Evolutionary conservation across 2,329 filamentous ascomycete genomes (phyloP).

Genomic region (Neonectria ditissima): DNA sequence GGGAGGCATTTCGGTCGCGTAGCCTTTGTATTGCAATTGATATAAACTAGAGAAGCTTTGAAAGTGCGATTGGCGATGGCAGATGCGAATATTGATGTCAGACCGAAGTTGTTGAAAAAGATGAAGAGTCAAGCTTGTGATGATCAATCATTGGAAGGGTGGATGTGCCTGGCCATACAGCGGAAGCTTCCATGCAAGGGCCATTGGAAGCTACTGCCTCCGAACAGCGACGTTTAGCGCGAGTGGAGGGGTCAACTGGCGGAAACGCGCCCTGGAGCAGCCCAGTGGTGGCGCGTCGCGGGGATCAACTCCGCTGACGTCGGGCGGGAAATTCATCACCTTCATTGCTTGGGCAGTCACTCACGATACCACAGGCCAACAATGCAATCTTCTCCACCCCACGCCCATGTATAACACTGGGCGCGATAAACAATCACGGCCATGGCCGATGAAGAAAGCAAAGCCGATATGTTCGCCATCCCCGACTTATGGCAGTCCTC

Average conservation of each 20-base stretch:
- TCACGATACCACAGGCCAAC: conserved; percentile 8
- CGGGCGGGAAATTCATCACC: not conserved
- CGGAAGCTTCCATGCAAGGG: not conserved
- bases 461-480: conserved; percentile 71
- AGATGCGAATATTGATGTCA: not conserved
- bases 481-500: conserved; percentile 71
- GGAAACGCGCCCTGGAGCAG: conserved; percentile 12
- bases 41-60: not conserved
- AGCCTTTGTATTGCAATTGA: not conserved
- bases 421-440: conserved; percentile 20
- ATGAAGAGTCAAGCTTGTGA: conserved; percentile 19
- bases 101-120: conserved; percentile 3
- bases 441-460: conserved; percentile 55
- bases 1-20: conserved; percentile 68
- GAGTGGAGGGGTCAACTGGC: conserved; percentile 9
- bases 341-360: not conserved
- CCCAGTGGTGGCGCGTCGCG: conserved; percentile 34
- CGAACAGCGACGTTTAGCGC: conserved; percentile 8
- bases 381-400: conserved; percentile 11
- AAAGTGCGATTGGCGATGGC: conserved; percentile 7
- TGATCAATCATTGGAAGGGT: conserved; percentile 15
- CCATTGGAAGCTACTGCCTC: not conserved
- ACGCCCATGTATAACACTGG: conserved; percentile 29
- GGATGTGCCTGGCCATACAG: not conserved
- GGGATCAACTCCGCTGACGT: conserved; percentile 28